These are phyloP conservation scores for Jacaranda mimosifolia DNA, from an alignment of 257 asterid genomes.

Conservation along the genomic window DNA sequence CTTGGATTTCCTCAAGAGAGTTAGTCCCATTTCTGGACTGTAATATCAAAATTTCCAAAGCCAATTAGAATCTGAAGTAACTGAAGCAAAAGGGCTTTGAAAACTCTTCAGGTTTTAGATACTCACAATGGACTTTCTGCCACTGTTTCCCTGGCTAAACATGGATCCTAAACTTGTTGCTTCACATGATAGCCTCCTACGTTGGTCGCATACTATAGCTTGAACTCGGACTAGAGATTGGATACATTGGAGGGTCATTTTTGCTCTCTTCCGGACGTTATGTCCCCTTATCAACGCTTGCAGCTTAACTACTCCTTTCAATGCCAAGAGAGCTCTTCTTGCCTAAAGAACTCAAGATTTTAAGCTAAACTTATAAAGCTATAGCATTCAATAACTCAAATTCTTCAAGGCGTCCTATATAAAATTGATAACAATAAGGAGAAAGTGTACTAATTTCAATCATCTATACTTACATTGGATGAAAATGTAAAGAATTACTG, in stretches of 20 bases:
- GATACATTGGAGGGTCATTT: slow-evolving; percentile 78
- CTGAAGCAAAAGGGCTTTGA: too few species aligned
- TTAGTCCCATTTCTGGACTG: slow-evolving; percentile 49
- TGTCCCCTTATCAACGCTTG: slow-evolving; percentile 89
- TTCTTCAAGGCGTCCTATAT: too few species aligned
- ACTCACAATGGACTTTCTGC: slow-evolving; percentile 49
- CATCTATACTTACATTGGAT: neutral
- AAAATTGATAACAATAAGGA: too few species aligned
- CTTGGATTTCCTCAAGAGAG: slow-evolving; percentile 47
- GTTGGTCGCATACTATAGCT: slow-evolving; percentile 75
- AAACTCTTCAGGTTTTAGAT: too few species aligned
- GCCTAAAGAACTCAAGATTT: slow-evolving; percentile 55
- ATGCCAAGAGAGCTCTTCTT: slow-evolving; percentile 77
- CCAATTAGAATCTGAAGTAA: slow-evolving; percentile 2
- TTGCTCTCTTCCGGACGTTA: slow-evolving; percentile 78
- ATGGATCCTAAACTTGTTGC: slow-evolving; percentile 42
- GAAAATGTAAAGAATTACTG: slow-evolving; percentile 12
- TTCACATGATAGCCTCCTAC: slow-evolving; percentile 69
- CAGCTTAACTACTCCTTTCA: slow-evolving; percentile 81
- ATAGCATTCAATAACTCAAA: too few species aligned
- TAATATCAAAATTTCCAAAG: slow-evolving; percentile 14
- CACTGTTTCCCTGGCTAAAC: slow-evolving; percentile 24
- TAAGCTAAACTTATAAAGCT: too few species aligned
- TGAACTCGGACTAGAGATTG: slow-evolving; percentile 86
- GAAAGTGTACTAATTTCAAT: too few species aligned